Percentiles rank a stretch among this genome's conserved stretches.
Evolutionary conservation across 306 rosid species (phyloP).

Genomic region (Leucaena leucocephala): DNA sequence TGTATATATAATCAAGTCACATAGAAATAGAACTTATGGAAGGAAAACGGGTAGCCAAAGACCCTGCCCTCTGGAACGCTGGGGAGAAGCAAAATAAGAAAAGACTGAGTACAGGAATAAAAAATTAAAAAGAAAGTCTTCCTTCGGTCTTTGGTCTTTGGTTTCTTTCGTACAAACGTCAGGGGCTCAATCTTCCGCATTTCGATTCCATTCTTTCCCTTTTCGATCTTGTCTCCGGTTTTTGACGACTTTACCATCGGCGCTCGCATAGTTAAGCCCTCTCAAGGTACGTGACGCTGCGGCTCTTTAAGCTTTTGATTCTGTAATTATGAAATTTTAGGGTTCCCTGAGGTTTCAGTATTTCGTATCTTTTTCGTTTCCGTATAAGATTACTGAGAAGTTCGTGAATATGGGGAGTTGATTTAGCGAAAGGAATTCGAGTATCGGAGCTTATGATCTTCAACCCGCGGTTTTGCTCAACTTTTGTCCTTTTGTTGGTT

Average conservation of each 20-base stretch:
- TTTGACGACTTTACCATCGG: neutral
- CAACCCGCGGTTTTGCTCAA: neutral
- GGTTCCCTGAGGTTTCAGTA: constrained; percentile 32
- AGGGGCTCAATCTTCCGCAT: constrained; percentile 45
- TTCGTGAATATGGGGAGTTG: constrained; percentile 13
- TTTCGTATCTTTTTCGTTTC: neutral
- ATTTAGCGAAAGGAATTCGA: constrained; percentile 24
- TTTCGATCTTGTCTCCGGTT: constrained; percentile 22
- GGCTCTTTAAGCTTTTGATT: neutral
- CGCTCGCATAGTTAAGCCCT: neutral
- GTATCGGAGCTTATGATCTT: neutral
- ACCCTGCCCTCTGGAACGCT: no score
- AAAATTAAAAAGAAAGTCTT: constrained; percentile 39
- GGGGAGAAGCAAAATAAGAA: no score
- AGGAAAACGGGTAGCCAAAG: no score
- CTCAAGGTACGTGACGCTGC: constrained; percentile 30
- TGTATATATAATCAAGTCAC: no score
- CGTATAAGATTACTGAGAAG: constrained; percentile 28
- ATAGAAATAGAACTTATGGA: no score
- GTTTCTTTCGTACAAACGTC: constrained; percentile 37
- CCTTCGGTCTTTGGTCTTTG: constrained; percentile 38
- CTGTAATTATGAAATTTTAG: constrained; percentile 36
- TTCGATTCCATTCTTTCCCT: constrained; percentile 34
- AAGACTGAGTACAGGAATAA: no score
- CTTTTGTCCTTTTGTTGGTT: neutral